Conservation (phyloP, 2,329 filamentous ascomycete genomes). For the Exophiala oligosperma region DNA sequence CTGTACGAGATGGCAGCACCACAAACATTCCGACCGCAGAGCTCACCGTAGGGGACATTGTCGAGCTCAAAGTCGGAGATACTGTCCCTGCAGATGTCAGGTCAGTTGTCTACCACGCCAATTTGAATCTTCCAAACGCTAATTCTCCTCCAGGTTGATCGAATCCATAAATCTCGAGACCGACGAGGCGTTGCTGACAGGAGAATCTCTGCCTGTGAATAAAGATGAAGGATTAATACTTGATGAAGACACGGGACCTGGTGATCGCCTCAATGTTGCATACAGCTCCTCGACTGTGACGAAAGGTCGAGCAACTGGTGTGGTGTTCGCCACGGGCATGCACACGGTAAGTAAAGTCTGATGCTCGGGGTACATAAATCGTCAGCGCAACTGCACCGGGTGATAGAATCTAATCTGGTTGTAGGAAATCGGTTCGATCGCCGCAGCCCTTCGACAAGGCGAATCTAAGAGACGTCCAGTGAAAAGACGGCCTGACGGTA, state of each 20-base stretch:
- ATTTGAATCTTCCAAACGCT: too few species aligned
- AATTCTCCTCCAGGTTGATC: constrained; percentile 31
- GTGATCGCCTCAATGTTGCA: constrained; percentile 62
- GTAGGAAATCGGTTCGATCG: constrained; percentile 63
- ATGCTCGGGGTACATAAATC: too few species aligned
- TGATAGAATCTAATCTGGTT: too few species aligned
- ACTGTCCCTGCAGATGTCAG: constrained; percentile 49
- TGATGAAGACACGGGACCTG: constrained; percentile 54
- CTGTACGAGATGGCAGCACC: constrained; percentile 51
- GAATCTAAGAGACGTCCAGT: constrained; percentile 54
- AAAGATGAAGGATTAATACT: constrained; percentile 54
- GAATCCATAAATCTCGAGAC: constrained; percentile 60
- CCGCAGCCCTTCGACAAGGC: constrained; percentile 61
- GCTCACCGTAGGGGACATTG: constrained; percentile 59
- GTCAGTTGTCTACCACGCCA: constrained; percentile 31
- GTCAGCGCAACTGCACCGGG: too few species aligned
- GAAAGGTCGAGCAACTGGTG: constrained; percentile 60
- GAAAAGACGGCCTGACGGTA: constrained; percentile 51
- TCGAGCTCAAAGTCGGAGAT: constrained; percentile 52
- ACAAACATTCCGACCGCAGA: constrained; percentile 53
- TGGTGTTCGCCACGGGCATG: constrained; percentile 62
- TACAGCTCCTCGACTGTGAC: constrained; percentile 64
- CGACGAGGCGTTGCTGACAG: constrained; percentile 62
- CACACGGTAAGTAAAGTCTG: constrained; percentile 39
- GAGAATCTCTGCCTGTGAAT: constrained; percentile 60